These are phyloP conservation scores for Dacryopinax spathularia DNA, from an alignment of 768 basidiomycete species.

Conservation along the genomic window DNA sequence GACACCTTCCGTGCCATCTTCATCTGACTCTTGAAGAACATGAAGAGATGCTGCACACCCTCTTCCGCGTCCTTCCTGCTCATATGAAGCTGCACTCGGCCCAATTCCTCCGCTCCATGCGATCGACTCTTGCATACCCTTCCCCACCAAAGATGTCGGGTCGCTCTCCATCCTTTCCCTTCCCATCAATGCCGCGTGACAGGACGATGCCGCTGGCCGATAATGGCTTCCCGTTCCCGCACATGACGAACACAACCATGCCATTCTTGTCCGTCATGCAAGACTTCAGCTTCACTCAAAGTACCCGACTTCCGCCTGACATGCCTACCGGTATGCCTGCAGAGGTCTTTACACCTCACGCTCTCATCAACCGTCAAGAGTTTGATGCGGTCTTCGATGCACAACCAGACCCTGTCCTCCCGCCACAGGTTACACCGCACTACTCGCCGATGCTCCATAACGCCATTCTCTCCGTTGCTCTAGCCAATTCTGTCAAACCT, in stretches of 20 bases:
- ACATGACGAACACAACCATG: background rate
- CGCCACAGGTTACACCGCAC: constrained; percentile 21
- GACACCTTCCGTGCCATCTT: background rate
- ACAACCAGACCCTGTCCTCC: background rate
- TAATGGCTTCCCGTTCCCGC: background rate
- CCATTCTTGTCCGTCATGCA: background rate
- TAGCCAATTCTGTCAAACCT: constrained; percentile 17
- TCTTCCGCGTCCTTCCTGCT: constrained; percentile 1
- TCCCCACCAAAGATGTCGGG: background rate
- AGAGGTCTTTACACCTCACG: background rate
- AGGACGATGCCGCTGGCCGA: background rate
- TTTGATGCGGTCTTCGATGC: background rate
- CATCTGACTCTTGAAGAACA: background rate
- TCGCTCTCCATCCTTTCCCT: background rate
- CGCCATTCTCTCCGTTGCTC: constrained; percentile 36
- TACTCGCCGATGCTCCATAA: constrained; percentile 67
- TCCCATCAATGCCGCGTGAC: background rate
- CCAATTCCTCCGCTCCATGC: background rate
- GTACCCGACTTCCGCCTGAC: background rate
- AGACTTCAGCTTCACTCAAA: background rate
- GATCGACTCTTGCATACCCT: background rate
- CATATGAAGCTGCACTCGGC: background rate
- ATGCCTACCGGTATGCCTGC: background rate
- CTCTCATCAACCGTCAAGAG: background rate
- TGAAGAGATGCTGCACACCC: background rate